Percentiles rank a stretch among this genome's conserved stretches.
phyloP scores from a whole-genome alignment of 306 rosid genomes.

The Neltuma alba region DNA sequence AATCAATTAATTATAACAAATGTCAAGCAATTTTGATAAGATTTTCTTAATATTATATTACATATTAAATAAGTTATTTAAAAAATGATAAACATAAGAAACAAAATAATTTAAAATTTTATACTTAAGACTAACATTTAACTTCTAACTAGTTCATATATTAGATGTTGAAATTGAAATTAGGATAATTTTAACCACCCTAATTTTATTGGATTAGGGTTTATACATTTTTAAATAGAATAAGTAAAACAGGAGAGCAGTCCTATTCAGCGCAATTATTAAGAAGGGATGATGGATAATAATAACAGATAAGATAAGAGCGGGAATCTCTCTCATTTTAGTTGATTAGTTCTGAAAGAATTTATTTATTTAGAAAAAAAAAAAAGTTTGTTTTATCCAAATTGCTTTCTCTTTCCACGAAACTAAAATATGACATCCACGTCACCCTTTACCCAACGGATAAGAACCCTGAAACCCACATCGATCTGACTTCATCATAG shows the following conservation, averaged over 20 bases:
- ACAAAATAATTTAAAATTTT: too few relatives aligned
- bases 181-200: too few relatives aligned
- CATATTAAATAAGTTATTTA: too few relatives aligned
- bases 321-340: slow-evolving; percentile 3
- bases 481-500: not conserved
- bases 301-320: slow-evolving; percentile 42
- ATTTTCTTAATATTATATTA: too few relatives aligned
- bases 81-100: too few relatives aligned
- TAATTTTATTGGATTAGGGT: too few relatives aligned
- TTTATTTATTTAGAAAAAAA: too few relatives aligned
- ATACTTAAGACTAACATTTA: too few relatives aligned
- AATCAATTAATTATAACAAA: too few relatives aligned
- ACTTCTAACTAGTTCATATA: too few relatives aligned
- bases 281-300: not conserved
- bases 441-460: slow-evolving; percentile 46
- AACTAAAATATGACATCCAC: slow-evolving; percentile 32
- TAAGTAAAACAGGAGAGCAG: not conserved
- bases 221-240: not conserved
- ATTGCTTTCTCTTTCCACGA: not conserved
- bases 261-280: slow-evolving; percentile 27
- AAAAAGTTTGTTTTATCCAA: not conserved
- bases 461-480: slow-evolving; percentile 44
- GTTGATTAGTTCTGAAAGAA: not conserved
- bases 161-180: too few relatives aligned
- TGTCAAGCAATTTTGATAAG: too few relatives aligned